Evolutionary conservation across 1,284 basidiomycete species (phyloP), one percentile per base, ranked within the genome.

Genomic region (Flammula alnicola): DNA sequence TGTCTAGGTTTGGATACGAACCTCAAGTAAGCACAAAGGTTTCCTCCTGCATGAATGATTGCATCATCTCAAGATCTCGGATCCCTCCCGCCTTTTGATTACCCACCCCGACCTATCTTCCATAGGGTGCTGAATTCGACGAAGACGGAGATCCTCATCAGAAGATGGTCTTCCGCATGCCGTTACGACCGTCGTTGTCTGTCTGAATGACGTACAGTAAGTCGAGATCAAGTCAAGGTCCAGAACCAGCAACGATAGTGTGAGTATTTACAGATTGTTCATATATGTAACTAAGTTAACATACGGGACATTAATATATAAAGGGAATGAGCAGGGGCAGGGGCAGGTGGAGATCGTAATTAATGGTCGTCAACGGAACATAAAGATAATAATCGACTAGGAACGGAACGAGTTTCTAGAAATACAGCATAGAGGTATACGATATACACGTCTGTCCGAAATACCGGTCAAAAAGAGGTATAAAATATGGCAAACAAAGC

Each of bases 131-230:
- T 30, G 78, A 84, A 63, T 91, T 89, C 68, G 85, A 91, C 65
- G 88, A 91, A 67, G 88, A 91, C 51, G 88, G 88, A 35, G 86
- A 78, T 59, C 87, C 85, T 49, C 88, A 91, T 77, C 87, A 89
- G 65, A 82, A 80, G 67, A 88, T 91, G 88, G 76, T 83, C 54
- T 67, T 76, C 54, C 73, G 69, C 54, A 63, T 87, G 60, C 74
- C 77, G 55, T 68, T 77, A 63, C 20, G 25, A 14, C 10, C 30
- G 26, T 37, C 36, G 14, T 11, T 14, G 36, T 6, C 9, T 32
- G 4, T 9, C 30, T 9, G n/a, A n/a, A n/a, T n/a, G n/a, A n/a
- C n/a, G n/a, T n/a, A n/a, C n/a, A n/a, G n/a, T n/a, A n/a, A n/a
- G n/a, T n/a, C n/a, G n/a, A n/a, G n/a, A n/a, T n/a, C n/a, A n/a